Evolutionary conservation across 2,329 filamentous ascomycete species (phyloP), one percentile per base, ranked within the genome.

Genomic region (Fusarium zealandicum): DNA sequence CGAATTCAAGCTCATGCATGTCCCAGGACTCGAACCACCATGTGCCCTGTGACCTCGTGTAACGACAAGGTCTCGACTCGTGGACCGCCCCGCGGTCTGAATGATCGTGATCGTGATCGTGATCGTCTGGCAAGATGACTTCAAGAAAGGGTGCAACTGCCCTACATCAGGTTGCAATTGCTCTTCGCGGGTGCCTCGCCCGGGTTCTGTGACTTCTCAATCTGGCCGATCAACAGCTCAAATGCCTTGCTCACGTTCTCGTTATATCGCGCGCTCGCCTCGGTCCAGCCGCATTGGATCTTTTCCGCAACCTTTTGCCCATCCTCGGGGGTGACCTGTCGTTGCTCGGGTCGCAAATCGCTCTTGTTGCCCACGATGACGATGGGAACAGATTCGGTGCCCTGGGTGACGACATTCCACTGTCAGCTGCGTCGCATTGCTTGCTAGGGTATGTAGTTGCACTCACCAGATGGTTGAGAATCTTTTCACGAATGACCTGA

Each of bases 291-390:
- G 75, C 93, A 98, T 60, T 91, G 87, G 74, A 96, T 89, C 75
- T 95, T 90, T 68, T 93, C 89, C 7, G 90, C 88, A 35, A 97
- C 79, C 70, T 89, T 89, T 73, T 89, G 90, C 65, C 93, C 95
- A 66, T 96, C 90, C 62, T 96, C 92, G 44, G 87, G 76, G 27
- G 86, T 88, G 64, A 99, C 92, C 76, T 98, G 93, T 65, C 95
- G 89, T 78, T 96, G 92, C 74, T 97, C 93, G 46, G 92, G 88
- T 57, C 91, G 88, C 52, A 99, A 81, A 75, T 99, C 95, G 72
- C 89, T 93, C 80, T 99, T 99, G 81, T 99, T 99, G 67, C 92
- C 95, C 47, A 99, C 93, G 58, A 99, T 89, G 67, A 96, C 91
- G 67, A 98, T 88, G 9, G 95, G 95, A 45, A 97, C 92, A 74